Conservation (phyloP, 768 basidiomycete genomes). For the Termitomyces sp. region DNA sequence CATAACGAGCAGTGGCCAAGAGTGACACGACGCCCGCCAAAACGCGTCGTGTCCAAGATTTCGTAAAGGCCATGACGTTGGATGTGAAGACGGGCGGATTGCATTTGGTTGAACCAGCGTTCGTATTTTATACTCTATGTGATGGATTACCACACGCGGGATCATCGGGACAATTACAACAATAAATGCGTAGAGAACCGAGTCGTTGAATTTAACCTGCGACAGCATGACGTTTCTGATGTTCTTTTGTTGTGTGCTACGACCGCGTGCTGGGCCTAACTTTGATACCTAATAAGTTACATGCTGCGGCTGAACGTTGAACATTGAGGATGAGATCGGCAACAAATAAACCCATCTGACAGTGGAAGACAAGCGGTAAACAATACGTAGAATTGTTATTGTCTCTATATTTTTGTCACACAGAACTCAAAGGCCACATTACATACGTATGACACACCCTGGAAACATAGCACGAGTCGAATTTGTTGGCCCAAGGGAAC, state of each 20-base stretch:
- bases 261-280: no score
- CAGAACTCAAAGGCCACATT: background rate
- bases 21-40: slow-evolving; percentile 17
- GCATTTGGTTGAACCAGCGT: background rate
- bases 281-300: background rate
- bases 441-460: background rate
- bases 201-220: background rate
- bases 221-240: background rate
- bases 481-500: background rate
- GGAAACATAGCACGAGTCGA: background rate
- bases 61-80: slow-evolving; percentile 15
- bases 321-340: background rate
- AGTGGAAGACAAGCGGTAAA: background rate
- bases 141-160: background rate
- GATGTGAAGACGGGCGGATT: background rate
- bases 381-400: background rate
- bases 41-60: slow-evolving; percentile 18
- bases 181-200: background rate
- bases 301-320: background rate
- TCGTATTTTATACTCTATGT: background rate
- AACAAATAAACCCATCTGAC: background rate
- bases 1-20: slow-evolving; percentile 17
- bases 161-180: slow-evolving; percentile 4
- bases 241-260: slow-evolving; percentile 6
- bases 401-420: background rate